These are phyloP conservation scores for Acephala macrosclerotiorum DNA, from an alignment of 2,329 filamentous ascomycete species.

Conservation along the genomic window DNA sequence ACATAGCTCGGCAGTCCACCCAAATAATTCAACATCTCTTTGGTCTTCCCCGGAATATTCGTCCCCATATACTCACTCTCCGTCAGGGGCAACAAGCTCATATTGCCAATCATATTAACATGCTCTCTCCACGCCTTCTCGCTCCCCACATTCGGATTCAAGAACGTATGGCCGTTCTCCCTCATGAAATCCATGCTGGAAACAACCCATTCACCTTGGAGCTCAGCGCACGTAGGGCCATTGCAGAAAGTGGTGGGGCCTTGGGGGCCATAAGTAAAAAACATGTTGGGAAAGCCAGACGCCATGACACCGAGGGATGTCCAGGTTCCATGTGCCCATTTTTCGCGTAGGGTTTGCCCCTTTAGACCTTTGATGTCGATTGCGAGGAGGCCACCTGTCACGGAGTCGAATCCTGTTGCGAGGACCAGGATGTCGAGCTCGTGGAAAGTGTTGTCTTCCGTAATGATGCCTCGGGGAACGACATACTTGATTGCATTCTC, in stretches of 20 bases:
- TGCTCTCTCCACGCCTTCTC: neutral
- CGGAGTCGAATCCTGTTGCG: slow-evolving; percentile 51
- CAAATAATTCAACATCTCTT: neutral
- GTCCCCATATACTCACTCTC: slow-evolving; percentile 8
- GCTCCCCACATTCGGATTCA: too few relatives aligned
- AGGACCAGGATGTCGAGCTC: slow-evolving; percentile 43
- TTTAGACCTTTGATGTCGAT: slow-evolving; percentile 43
- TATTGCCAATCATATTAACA: neutral
- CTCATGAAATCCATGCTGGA: slow-evolving; percentile 15
- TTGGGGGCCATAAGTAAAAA: slow-evolving; percentile 50
- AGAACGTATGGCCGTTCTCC: neutral
- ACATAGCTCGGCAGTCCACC: too few relatives aligned
- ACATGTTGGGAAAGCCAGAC: slow-evolving; percentile 52
- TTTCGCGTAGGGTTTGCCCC: slow-evolving; percentile 42
- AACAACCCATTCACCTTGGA: slow-evolving; percentile 44
- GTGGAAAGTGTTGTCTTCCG: slow-evolving; percentile 33
- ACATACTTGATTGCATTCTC: slow-evolving; percentile 40
- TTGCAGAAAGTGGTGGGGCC: slow-evolving; percentile 47
- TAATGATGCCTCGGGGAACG: slow-evolving; percentile 39
- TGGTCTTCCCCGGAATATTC: neutral
- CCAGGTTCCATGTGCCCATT: slow-evolving; percentile 44
- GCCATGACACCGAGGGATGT: slow-evolving; percentile 48
- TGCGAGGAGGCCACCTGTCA: slow-evolving; percentile 45
- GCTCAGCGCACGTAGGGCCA: slow-evolving; percentile 46
- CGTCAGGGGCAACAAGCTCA: neutral